phyloP scores from a whole-genome alignment of 176 grass and related monocot species.

The Neostapfia colusana region DNA sequence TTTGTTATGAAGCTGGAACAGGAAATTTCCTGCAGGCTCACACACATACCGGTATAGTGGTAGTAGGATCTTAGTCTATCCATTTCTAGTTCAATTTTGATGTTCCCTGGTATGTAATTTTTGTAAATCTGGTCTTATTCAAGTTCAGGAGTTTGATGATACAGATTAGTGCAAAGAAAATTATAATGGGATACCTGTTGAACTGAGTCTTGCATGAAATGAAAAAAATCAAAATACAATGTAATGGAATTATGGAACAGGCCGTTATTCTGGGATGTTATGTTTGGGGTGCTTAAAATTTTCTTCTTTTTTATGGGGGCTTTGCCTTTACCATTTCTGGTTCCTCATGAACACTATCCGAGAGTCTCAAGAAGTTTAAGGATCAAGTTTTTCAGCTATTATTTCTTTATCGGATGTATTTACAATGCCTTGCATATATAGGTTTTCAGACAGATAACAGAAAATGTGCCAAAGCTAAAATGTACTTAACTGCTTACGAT shows the following conservation, averaged over 20 bases:
- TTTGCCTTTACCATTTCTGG: not conserved
- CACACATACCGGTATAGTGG: too few relatives aligned
- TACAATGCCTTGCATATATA: not conserved
- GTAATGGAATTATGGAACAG: conserved; percentile 12
- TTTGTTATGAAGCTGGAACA: too few relatives aligned
- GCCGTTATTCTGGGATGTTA: not conserved
- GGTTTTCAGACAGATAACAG: not conserved
- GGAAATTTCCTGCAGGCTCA: too few relatives aligned
- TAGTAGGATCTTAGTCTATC: not conserved
- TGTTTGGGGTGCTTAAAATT: not conserved
- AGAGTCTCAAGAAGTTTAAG: too few relatives aligned
- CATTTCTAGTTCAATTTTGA: not conserved
- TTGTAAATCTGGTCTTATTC: too few relatives aligned
- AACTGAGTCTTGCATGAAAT: not conserved
- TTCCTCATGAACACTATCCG: not conserved
- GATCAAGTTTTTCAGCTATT: not conserved
- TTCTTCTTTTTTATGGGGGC: not conserved
- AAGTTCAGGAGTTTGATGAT: too few relatives aligned
- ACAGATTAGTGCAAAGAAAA: too few relatives aligned
- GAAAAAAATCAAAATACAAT: not conserved
- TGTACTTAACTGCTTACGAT: not conserved
- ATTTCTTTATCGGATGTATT: conserved; percentile 16
- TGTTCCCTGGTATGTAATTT: not conserved
- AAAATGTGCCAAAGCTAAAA: not conserved
- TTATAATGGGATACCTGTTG: too few relatives aligned